Base-by-base conservation (phyloP, 2,329 filamentous ascomycete species). In the Colletotrichum salicis region DNA sequence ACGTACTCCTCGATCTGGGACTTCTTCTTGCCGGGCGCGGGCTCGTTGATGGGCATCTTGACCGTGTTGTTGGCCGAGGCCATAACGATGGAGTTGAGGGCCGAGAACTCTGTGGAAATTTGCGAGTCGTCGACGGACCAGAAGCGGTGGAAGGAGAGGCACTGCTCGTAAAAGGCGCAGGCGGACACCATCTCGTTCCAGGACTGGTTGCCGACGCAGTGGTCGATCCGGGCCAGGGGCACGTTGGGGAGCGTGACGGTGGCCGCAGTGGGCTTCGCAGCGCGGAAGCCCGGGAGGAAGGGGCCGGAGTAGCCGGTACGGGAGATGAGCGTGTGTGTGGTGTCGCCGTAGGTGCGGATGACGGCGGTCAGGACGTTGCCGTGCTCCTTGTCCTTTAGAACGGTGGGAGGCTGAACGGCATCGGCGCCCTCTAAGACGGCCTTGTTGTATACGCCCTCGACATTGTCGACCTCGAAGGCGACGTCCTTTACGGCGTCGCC, bases 41-140 rank as follows among this genome's bases (percentile, higher is more conserved):
- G 96, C 84, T 98, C 95, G 86, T 98, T 98, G 88, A 98, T 97
- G 78, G 96, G 96, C 95, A 98, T 98, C 85, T 98, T 98, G 83
- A 98, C 94, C 5, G 93, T 82, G 70, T 96, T 93, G 84, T 95
- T 94, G 72, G 91, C 90, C 5, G 92, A 94, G 54, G 93, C 90
- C 95, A 98, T 97, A 79, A 98, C 96, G 78, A 98, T 91, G 78
- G 90, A 94, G 83, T 92, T 94, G 59, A 98, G 87, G 11, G 96
- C 95, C 1, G 92, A 95, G 88, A 94, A 98, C 80, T 97, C 95
- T 75, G 94, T 97, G 88, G 91, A 94, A 84, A 98, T 97, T 80
- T 97, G 91, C 76, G 90, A 93, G 86, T 98, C 96, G 82, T 98
- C 96, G 70, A 98, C 95, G 66, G 92, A 94, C 96, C 96, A 98